Evolutionary conservation across 805 yeast species (phyloP), one percentile per base, ranked within the genome.

Genomic region (Tetrapisispora taiwanensis): DNA sequence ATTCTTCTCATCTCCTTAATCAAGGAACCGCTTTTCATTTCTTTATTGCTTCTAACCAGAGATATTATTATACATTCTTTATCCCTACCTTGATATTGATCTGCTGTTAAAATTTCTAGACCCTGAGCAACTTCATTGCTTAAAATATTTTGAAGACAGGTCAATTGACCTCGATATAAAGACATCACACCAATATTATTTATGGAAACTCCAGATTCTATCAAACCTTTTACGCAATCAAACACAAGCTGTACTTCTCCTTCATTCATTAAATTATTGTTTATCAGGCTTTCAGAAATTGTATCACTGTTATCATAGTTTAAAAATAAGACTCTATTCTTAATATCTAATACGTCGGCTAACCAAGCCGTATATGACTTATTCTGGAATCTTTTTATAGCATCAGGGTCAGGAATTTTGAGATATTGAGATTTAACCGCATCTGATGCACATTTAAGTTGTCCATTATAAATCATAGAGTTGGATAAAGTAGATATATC

Each of bases 1-100:
- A 92, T 75, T 47, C 99, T 73, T 49, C 97, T 71, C 89, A 96
- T 82, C 54, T 92, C 97, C 48, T 74, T 77, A 36, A 92, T 66
- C 36, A 92, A 68, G 26, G 84, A 84, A 0, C 97, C 97, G 1
- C 84, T 79, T 34, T 69, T 71, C 9, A 71, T 68, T 18, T 74
- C 74, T 1, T 69, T 70, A 59, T 89, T 88, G 4, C 95, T 81
- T 40, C 95, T 69, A 3, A 92, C 98, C 52, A 92, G 67, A 0
- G 97, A 90, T 2, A 92, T 84, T 7, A 92, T 78, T 14, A 92
- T 77, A 56, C 95, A 84, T 28, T 86, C 90, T 55, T 90, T 92
- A 62, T 92, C 99, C 45, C 97, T 73, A 0, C 98, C 99, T 65
- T 92, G 98, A 55, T 84, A 90, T 56, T 83, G 86, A 62, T 92